These are phyloP conservation scores for Lippia alba DNA, from an alignment of 305 asterid genomes.

Conservation along the genomic window DNA sequence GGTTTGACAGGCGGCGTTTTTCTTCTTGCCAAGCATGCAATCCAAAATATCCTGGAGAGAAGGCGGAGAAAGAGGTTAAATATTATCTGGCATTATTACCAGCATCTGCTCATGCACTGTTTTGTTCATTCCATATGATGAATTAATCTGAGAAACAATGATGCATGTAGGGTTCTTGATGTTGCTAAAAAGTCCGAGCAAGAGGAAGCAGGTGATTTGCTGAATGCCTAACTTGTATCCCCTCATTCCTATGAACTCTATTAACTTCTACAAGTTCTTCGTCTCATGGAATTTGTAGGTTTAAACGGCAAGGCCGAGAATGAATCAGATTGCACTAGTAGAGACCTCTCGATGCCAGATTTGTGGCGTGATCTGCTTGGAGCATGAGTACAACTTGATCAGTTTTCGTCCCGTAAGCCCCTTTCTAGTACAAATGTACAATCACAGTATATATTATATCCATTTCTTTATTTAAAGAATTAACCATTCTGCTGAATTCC, in stretches of 20 bases:
- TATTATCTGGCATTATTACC: constrained; percentile 4
- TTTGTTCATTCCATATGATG: constrained; percentile 5
- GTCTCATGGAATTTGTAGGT: constrained; percentile 47
- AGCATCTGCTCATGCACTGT: not conserved
- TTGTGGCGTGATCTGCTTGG: constrained; percentile 97
- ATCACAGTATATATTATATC: not conserved
- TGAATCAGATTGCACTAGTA: constrained; percentile 53
- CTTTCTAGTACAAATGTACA: not conserved
- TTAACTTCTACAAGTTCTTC: constrained; percentile 26
- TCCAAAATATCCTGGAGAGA: constrained; percentile 78
- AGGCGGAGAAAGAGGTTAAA: constrained; percentile 86
- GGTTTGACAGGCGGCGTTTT: constrained; percentile 82
- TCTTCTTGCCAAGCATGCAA: constrained; percentile 78
- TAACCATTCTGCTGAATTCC: not conserved
- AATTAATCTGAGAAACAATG: constrained; percentile 16
- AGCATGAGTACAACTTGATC: constrained; percentile 95
- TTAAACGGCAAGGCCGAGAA: constrained; percentile 59
- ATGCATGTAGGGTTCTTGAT: constrained; percentile 76
- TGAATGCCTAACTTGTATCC: constrained; percentile 26
- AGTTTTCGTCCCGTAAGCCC: constrained; percentile 94
- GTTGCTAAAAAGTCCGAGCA: constrained; percentile 87
- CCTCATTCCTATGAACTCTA: not conserved
- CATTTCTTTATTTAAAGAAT: not conserved
- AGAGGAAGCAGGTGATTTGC: constrained; percentile 65
- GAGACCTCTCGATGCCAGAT: constrained; percentile 74